These are phyloP conservation scores for Tilletia indica DNA, from an alignment of 1,284 basidiomycete genomes.

Conservation along the genomic window DNA sequence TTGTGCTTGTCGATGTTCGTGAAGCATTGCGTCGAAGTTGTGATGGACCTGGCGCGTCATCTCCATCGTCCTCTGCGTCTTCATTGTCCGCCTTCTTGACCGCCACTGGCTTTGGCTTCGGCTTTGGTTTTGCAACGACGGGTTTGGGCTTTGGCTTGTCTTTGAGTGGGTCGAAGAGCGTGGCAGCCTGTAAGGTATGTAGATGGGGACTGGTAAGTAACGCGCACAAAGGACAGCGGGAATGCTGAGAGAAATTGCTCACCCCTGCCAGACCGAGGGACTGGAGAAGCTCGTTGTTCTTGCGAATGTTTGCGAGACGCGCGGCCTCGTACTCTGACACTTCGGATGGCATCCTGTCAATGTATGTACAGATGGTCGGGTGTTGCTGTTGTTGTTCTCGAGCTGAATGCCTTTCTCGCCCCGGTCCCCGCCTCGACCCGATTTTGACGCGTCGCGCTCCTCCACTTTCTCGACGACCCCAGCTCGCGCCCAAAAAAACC, in stretches of 20 bases:
- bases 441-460: too few species aligned
- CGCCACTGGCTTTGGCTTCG: not conserved
- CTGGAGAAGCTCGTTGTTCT: constrained; percentile 22
- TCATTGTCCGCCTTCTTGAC: not conserved
- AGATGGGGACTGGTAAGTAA: not conserved
- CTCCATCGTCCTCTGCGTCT: not conserved
- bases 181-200: not conserved
- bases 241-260: not conserved
- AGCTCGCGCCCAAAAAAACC: too few species aligned
- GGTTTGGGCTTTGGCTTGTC: constrained; percentile 12
- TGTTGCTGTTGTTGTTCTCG: too few species aligned
- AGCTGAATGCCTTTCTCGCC: too few species aligned
- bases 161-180: constrained; percentile 1
- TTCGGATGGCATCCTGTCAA: constrained; percentile 16
- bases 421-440: too few species aligned
- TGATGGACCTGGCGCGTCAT: constrained; percentile 1
- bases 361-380: not conserved
- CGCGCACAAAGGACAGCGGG: not conserved
- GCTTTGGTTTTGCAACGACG: not conserved
- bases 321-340: constrained; percentile 19
- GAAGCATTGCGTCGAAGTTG: not conserved
- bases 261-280: constrained; percentile 20
- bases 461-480: too few species aligned
- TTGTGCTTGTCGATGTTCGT: not conserved
- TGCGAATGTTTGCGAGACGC: constrained; percentile 20